Percentiles rank a stretch among this genome's conserved stretches.
Evolutionary conservation across 495 filamentous ascomycete species (phyloP).

Genomic region (Usnea hakonensis): DNA sequence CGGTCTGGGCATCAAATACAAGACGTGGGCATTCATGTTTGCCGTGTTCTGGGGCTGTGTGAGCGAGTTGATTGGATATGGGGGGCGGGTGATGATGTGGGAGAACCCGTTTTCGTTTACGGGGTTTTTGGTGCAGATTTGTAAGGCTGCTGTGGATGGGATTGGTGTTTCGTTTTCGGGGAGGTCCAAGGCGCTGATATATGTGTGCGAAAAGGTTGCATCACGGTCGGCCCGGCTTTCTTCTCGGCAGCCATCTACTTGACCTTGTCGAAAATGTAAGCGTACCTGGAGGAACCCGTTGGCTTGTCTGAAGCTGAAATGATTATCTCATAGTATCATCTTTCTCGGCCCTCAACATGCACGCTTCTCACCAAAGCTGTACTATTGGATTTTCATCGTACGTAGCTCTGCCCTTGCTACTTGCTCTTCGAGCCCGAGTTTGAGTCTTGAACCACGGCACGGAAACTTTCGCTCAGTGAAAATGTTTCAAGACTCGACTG

Average conservation of each 20-base stretch:
- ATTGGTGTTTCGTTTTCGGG: constrained; percentile 23
- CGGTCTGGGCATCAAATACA: constrained; percentile 33
- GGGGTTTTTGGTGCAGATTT: constrained; percentile 45
- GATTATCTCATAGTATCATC: constrained; percentile 29
- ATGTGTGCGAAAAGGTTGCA: no score
- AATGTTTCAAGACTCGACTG: not conserved
- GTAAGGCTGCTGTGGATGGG: constrained; percentile 22
- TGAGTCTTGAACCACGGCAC: not conserved
- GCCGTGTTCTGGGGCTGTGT: constrained; percentile 28
- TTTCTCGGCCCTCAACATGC: constrained; percentile 42
- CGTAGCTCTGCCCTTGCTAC: not conserved
- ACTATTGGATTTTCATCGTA: constrained; percentile 46
- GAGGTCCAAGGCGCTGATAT: no score
- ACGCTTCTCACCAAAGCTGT: constrained; percentile 44
- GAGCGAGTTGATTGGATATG: constrained; percentile 43
- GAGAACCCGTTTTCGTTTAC: constrained; percentile 41
- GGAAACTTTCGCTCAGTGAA: not conserved
- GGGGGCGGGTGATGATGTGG: constrained; percentile 39
- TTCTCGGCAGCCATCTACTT: constrained; percentile 54
- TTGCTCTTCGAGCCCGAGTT: not conserved
- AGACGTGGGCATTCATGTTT: constrained; percentile 27
- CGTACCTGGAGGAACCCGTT: not conserved
- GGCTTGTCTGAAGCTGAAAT: not conserved
- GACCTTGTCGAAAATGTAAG: constrained; percentile 38
- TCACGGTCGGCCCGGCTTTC: constrained; percentile 51